Conservation (phyloP, 768 basidiomycete species). For the Favolaschia claudopus region DNA sequence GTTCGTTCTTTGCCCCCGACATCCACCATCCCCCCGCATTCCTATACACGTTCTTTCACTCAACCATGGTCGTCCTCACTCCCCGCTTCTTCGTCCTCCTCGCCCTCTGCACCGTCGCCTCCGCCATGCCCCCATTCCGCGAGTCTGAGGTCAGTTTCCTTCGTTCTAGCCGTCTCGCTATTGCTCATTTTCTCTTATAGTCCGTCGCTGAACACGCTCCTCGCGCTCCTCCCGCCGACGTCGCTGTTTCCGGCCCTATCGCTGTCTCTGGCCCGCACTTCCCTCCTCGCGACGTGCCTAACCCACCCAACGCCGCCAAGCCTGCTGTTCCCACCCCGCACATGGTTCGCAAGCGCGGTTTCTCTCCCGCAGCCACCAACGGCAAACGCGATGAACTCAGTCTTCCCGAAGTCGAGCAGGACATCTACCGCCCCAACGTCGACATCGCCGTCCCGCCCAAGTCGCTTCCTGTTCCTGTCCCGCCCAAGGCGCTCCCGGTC, state of each 20-base stretch:
- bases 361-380: background rate
- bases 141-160: background rate
- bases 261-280: background rate
- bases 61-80: constrained; percentile 16
- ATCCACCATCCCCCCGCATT: constrained; percentile 8
- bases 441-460: background rate
- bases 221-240: background rate
- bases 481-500: background rate
- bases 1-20: constrained; percentile 5
- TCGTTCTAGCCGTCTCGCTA: background rate
- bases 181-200: constrained; percentile 12
- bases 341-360: background rate
- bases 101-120: constrained; percentile 15
- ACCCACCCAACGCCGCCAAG: background rate
- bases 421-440: background rate
- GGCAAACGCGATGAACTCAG: background rate
- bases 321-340: background rate
- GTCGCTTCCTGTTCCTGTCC: background rate
- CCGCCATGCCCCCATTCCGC: background rate
- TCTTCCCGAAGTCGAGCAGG: background rate
- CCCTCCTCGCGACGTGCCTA: background rate
- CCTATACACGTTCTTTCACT: background rate
- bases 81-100: constrained; percentile 22
- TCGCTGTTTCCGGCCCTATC: background rate
- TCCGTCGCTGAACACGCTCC: too few species aligned